phyloP scores from a whole-genome alignment of 768 basidiomycete genomes.

The Boletus vermiculosoides region DNA sequence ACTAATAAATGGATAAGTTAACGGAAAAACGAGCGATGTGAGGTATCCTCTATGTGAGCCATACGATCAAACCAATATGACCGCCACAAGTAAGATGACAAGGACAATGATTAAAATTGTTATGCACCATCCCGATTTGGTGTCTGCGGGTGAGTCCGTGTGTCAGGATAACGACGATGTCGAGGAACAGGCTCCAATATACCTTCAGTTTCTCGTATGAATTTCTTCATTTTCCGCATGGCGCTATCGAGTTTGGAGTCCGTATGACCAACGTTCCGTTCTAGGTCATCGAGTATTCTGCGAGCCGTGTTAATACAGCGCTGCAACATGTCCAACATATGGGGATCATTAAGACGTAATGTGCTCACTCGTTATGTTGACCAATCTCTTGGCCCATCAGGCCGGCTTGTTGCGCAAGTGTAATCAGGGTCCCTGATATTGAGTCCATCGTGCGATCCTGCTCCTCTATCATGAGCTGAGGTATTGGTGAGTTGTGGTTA shows the following conservation, averaged over 20 bases:
- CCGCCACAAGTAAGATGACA: constrained; percentile 69
- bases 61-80: constrained; percentile 62
- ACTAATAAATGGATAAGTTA: constrained; percentile 19
- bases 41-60: constrained; percentile 8
- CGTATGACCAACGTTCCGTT: constrained; percentile 67
- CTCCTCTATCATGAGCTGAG: constrained; percentile 77
- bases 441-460: constrained; percentile 90
- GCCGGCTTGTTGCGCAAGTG: constrained; percentile 86
- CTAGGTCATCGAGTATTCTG: constrained; percentile 82
- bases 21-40: not conserved
- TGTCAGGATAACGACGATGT: not conserved
- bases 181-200: not conserved
- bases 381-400: constrained; percentile 91
- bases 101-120: constrained; percentile 80
- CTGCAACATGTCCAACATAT: not conserved
- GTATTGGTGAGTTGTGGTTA: not conserved
- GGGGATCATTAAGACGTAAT: constrained; percentile 9
- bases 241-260: constrained; percentile 64
- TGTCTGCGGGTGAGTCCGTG: constrained; percentile 46
- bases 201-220: constrained; percentile 85
- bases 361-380: constrained; percentile 86
- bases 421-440: constrained; percentile 82
- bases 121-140: constrained; percentile 89
- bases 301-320: not conserved
- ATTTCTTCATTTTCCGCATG: constrained; percentile 69